These are phyloP conservation scores for Heritiera littoralis DNA, from an alignment of 345 rosid species.

Conservation along the genomic window DNA sequence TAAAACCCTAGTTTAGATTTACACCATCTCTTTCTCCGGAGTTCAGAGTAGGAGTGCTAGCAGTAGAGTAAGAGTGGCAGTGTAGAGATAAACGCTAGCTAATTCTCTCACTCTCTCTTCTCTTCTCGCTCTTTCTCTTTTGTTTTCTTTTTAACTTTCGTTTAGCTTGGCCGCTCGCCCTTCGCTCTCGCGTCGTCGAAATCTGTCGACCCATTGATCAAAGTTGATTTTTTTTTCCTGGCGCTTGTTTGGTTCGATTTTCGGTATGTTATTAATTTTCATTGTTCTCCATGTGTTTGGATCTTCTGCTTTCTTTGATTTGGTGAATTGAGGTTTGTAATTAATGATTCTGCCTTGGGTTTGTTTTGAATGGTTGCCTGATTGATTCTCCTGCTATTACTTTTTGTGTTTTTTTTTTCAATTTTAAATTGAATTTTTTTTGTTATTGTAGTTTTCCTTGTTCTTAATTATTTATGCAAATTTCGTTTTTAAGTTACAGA, in stretches of 20 bases:
- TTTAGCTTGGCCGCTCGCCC: neutral
- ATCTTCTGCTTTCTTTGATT: neutral
- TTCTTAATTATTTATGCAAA: neutral
- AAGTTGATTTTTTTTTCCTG: neutral
- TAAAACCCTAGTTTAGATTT: constrained; percentile 17
- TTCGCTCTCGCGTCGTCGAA: too few species aligned
- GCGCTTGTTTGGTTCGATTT: neutral
- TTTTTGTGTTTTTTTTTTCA: neutral
- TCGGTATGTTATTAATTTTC: neutral
- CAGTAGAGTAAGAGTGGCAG: constrained; percentile 18
- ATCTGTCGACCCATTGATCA: neutral
- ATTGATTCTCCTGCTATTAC: neutral
- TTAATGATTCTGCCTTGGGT: neutral
- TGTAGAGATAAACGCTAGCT: constrained; percentile 13
- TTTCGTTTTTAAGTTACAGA: neutral
- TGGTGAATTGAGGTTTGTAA: neutral
- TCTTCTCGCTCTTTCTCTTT: neutral
- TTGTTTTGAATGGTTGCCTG: neutral
- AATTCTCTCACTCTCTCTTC: neutral
- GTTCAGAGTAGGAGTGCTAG: neutral
- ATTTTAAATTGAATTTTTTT: neutral
- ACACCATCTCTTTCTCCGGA: too few species aligned
- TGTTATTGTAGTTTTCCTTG: neutral
- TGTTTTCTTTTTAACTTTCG: neutral
- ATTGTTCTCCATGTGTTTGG: neutral